Percentiles rank a stretch among this genome's conserved stretches.
Evolutionary conservation across 169 alveolate genomes (phyloP).

Genomic region (Amoebophrya sp.): DNA sequence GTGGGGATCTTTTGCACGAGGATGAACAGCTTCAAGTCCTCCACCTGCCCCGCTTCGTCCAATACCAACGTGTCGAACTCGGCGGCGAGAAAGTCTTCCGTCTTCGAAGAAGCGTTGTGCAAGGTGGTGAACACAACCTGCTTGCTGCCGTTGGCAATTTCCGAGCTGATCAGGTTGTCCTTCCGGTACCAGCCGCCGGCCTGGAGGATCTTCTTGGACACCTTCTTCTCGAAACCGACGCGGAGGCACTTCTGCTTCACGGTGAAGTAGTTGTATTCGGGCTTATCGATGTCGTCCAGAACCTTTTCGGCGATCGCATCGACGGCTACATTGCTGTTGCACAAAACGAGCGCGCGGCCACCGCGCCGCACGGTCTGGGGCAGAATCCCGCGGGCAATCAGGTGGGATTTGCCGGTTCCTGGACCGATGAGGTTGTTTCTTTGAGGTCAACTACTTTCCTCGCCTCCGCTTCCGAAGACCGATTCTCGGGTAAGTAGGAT

Average conservation of each 20-base stretch:
- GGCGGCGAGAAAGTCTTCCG: background rate
- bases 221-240: background rate
- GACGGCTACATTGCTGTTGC: constrained; percentile 8
- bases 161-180: background rate
- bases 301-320: constrained; percentile 6
- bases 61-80: background rate
- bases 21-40: constrained; percentile 3
- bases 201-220: background rate
- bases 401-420: constrained; percentile 12
- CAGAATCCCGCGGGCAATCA: constrained; percentile 3
- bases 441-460: background rate
- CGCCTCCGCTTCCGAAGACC: background rate
- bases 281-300: background rate
- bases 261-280: background rate
- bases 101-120: background rate
- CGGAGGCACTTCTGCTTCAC: constrained; percentile 2
- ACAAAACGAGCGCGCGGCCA: constrained; percentile 1
- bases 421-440: background rate
- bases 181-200: constrained; percentile 3
- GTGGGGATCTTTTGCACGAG: background rate
- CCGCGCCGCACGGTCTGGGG: constrained; percentile 5
- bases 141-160: background rate
- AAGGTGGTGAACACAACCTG: constrained; percentile 1
- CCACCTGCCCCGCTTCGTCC: constrained; percentile 15
- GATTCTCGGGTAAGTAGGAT: background rate